Evolutionary conservation across 371 early-diverging fungal genomes (phyloP), one percentile per base, ranked within the genome.

Genomic region (Apophysomyces variabilis): DNA sequence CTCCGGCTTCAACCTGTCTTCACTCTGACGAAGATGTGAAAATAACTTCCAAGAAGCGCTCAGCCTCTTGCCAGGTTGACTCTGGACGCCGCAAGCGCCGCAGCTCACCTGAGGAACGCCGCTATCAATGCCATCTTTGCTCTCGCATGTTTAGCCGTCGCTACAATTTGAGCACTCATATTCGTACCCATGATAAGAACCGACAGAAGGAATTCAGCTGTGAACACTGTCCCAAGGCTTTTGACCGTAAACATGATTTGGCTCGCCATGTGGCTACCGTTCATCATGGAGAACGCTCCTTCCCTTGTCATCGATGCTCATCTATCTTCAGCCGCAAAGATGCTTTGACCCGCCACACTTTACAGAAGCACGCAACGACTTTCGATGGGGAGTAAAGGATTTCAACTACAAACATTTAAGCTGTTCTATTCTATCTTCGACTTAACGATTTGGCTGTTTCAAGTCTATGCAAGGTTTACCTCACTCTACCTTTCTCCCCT

Each of bases 121-220:
- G 76, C 60, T 75, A 73, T 66, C 59, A 76, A 1, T 84, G 85
- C 71, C 78, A 74, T 3, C 66, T 73, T 21, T 92, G 92, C 69
- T 67, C 70, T 41, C 77, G 77, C 56, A 62, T 62, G 16, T 92
- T 91, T 61, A 84, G 85, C 12, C 83, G 93, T 45, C 82, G 82
- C 21, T 91, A 87, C 68, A 93, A 93, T 71, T 71, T 93, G 58
- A 80, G 80, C 67, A 87, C 89, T 0, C 93, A 93, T 70, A 72
- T 85, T 43, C 81, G 80, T 62, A 92, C 90, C 6, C 93, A 93
- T 69, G 82, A 92, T 68, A 85, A 85, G 26, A 64, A 79, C 11
- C 80, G 92, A 38, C 74, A 79, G 16, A 86, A 86, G 61, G 85
- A 82, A 8, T 90, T 83, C 72, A 32, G 54, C 32, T 93, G 93